Conservation (phyloP, 1,284 basidiomycete genomes). For the Trichosporon inkin region DNA sequence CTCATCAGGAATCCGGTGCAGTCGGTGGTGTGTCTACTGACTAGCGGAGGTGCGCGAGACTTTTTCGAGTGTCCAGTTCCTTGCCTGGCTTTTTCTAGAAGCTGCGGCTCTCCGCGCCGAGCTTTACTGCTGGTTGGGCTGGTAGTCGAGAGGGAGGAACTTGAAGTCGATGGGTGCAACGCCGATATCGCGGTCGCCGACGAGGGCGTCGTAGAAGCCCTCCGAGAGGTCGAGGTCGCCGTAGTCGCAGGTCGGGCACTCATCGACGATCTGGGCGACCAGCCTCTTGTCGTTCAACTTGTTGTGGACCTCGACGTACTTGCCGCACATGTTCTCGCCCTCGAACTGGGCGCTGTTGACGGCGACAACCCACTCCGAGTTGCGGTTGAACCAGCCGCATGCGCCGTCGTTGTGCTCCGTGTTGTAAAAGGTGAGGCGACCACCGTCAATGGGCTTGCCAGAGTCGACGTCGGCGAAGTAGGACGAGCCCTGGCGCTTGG, state of each 20-base stretch:
- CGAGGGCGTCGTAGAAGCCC: conserved; percentile 48
- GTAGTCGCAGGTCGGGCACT: conserved; percentile 48
- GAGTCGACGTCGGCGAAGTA: neutral
- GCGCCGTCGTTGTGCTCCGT: conserved; percentile 32
- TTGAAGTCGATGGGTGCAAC: conserved; percentile 37
- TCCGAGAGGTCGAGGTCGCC: conserved; percentile 54
- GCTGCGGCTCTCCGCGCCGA: neutral
- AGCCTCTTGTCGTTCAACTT: conserved; percentile 57
- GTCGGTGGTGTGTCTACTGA: too few relatives aligned
- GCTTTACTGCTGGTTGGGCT: neutral
- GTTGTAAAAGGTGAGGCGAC: conserved; percentile 41
- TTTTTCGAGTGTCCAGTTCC: neutral
- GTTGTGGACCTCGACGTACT: conserved; percentile 64
- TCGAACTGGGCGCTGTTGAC: conserved; percentile 36
- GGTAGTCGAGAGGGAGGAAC: conserved; percentile 8
- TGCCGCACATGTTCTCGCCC: conserved; percentile 46
- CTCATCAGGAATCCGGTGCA: too few relatives aligned
- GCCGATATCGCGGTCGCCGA: conserved; percentile 38
- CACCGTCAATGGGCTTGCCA: neutral
- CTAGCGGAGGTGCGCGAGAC: too few relatives aligned
- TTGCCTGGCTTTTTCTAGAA: neutral
- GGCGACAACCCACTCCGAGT: conserved; percentile 41
- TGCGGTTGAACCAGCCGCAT: conserved; percentile 34
- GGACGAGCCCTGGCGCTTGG: conserved; percentile 16
- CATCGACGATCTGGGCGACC: conserved; percentile 59